Base-by-base conservation (phyloP, 805 yeast genomes). In the Monosporozyma unispora region DNA sequence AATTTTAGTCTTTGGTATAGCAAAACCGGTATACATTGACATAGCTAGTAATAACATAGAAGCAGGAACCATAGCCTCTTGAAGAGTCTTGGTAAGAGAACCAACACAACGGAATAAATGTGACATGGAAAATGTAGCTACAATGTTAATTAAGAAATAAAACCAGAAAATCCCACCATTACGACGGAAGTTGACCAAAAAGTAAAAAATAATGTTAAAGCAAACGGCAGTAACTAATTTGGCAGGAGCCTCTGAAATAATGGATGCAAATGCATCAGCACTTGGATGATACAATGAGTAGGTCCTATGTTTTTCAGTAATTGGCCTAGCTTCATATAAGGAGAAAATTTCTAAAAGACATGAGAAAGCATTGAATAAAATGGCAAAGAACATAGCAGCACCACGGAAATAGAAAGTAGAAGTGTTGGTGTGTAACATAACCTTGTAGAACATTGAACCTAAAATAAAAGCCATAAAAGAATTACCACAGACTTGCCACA, bases 321-420 rank as follows among this genome's bases (percentile, higher is more conserved):
- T 74, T 7, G 77, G 73, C 63, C 82, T 71, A 33, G 80, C 73
- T 56, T 78, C 81, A 59, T 70, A 80, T 25, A 79, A 59, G 1
- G 78, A 57, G 63, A 77, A 69, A 51, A 81, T 73, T 64, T 81
- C 87, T 57, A 80, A 68, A 51, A 81, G 61, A 16, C 82, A 79
- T 16, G 81, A 70, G 57, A 81, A 78, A 12, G 84, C 80, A 60
- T 80, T 80, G 64, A 79, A 81, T 58, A 81, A 69, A 44, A 78
- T 72, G 21, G 84, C 81, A 62, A 82, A 82, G 67, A 84, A 85
- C 72, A 84, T 69, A 44, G 82, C 75, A 40, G 87, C 79, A 57
- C 81, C 76, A 60, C 88, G 70, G 57, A 67, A 71, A 61, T 73
- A 79, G 54, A 81, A 75, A 2, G 79, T 72, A 0, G 57, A 64